These are phyloP conservation scores for Smittium culicis DNA, from an alignment of 371 early-diverging fungal genomes.

Conservation along the genomic window DNA sequence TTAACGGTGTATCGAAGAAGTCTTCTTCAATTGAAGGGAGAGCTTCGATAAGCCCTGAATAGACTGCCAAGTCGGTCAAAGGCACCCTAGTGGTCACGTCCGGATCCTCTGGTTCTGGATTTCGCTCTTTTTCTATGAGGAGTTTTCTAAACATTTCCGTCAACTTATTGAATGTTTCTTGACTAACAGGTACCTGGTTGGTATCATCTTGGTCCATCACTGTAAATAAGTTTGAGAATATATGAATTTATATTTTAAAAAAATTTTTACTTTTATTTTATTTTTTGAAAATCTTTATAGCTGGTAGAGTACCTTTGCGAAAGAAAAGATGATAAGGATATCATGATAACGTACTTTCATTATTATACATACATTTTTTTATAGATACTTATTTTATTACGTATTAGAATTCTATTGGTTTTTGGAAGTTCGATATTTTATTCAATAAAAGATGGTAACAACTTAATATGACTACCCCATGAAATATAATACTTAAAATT, in stretches of 20 bases:
- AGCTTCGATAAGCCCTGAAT: neutral
- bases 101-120: neutral
- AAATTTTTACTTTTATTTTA: no score
- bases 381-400: neutral
- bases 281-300: neutral
- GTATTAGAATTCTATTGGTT: no score
- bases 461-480: no score
- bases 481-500: no score
- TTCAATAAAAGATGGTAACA: no score
- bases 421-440: no score
- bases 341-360: neutral
- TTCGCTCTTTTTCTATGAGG: neutral
- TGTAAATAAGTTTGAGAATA: neutral
- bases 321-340: neutral
- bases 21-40: slow-evolving; percentile 7
- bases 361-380: neutral
- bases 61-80: neutral
- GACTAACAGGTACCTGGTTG: neutral
- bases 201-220: neutral
- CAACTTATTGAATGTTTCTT: neutral
- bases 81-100: neutral
- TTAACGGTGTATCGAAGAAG: neutral
- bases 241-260: no score
- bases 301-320: neutral
- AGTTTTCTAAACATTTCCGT: neutral